Evolutionary conservation across 495 filamentous ascomycete genomes (phyloP).

Genomic region (Penicillium paxilli): DNA sequence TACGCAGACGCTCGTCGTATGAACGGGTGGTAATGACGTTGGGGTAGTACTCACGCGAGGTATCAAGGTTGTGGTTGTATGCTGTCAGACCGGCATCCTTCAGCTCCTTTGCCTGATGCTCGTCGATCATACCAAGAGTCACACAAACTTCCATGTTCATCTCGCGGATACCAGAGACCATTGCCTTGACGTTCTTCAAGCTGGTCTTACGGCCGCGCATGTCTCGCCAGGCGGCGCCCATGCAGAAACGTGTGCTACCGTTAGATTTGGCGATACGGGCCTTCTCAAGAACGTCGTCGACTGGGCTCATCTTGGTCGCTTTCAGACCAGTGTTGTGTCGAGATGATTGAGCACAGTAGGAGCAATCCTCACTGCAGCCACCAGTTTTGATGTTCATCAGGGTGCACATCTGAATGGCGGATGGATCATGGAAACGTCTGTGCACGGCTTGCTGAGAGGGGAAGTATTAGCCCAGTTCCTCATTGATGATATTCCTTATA

Average conservation of each 20-base stretch:
- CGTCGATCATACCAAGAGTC: slow-evolving; percentile 85
- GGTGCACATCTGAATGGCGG: slow-evolving; percentile 82
- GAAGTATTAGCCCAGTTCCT: background rate
- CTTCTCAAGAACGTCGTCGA: slow-evolving; percentile 74
- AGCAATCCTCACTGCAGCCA: slow-evolving; percentile 84
- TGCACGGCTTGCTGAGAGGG: slow-evolving; percentile 65
- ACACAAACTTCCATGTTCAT: slow-evolving; percentile 88
- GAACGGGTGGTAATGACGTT: slow-evolving; percentile 75
- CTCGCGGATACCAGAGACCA: slow-evolving; percentile 73
- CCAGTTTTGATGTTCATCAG: slow-evolving; percentile 96
- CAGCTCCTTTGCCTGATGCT: slow-evolving; percentile 71
- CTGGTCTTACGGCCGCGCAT: slow-evolving; percentile 84
- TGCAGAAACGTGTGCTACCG: slow-evolving; percentile 84
- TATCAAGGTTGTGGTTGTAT: slow-evolving; percentile 90
- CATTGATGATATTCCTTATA: too few relatives aligned
- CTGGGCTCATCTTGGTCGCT: slow-evolving; percentile 72
- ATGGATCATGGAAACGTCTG: slow-evolving; percentile 76
- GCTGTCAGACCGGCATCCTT: slow-evolving; percentile 81
- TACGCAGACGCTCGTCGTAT: slow-evolving; percentile 80
- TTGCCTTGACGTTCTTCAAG: slow-evolving; percentile 74
- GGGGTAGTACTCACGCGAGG: slow-evolving; percentile 81
- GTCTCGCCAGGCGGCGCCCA: slow-evolving; percentile 89
- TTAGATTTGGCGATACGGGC: slow-evolving; percentile 75
- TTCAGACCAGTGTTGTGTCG: slow-evolving; percentile 76
- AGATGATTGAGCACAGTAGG: slow-evolving; percentile 84